These are phyloP conservation scores for Fraxinus pennsylvanica DNA, from an alignment of 257 asterid genomes.

Conservation along the genomic window DNA sequence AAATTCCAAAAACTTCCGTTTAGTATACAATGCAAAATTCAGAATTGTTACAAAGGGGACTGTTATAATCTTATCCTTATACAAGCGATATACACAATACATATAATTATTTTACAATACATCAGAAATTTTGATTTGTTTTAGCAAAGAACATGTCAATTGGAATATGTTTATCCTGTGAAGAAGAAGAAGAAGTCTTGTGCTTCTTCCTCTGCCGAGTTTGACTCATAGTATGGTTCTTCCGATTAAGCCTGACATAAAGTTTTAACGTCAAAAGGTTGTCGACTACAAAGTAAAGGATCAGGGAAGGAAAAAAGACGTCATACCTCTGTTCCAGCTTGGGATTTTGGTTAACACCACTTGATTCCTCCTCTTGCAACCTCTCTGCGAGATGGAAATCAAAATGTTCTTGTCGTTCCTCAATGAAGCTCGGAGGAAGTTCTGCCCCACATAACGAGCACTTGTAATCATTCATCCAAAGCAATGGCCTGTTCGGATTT, in stretches of 20 bases:
- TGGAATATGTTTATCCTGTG: constrained; percentile 63
- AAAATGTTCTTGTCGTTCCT: constrained; percentile 88
- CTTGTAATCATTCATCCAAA: constrained; percentile 74
- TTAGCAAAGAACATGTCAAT: constrained; percentile 72
- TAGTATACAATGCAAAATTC: neutral
- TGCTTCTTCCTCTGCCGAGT: constrained; percentile 59
- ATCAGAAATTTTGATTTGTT: constrained; percentile 49
- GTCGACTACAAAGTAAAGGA: neutral
- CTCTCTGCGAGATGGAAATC: constrained; percentile 92
- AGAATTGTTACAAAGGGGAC: constrained; percentile 3
- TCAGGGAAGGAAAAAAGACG: constrained; percentile 9
- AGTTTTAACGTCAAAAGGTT: neutral
- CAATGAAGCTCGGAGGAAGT: constrained; percentile 73
- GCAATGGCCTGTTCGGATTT: constrained; percentile 30
- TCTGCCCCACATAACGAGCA: constrained; percentile 85
- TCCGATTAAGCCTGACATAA: constrained; percentile 43
- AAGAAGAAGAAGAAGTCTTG: constrained; percentile 45
- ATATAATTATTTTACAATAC: neutral
- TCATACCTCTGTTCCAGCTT: constrained; percentile 43
- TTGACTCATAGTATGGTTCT: constrained; percentile 37
- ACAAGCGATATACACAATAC: neutral
- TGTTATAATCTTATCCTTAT: neutral
- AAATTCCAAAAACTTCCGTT: too few species aligned
- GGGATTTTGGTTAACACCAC: constrained; percentile 30
- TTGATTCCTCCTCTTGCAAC: constrained; percentile 77